Percentiles rank a stretch among this genome's conserved stretches.
These are phyloP conservation scores for Cantharellus anzutake DNA, from an alignment of 768 basidiomycete genomes.

Conservation along the genomic window DNA sequence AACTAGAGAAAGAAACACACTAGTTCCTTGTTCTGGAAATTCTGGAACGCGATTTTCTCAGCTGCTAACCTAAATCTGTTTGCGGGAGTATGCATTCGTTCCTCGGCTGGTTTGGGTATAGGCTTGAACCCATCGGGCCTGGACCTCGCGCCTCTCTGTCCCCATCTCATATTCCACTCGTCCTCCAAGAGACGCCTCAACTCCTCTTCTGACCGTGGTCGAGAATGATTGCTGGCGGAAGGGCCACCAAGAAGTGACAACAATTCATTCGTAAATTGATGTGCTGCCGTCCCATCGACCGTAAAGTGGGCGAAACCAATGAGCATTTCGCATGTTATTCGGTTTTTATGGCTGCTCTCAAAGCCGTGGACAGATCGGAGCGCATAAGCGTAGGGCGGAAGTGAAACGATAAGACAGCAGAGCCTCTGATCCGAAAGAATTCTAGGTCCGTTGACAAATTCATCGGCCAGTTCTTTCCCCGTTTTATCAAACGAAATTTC, in stretches of 20 bases:
- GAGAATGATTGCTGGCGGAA: no score
- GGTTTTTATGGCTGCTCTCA: no score
- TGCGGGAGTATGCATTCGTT: slow-evolving; percentile 22
- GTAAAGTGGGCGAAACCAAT: slow-evolving; percentile 66
- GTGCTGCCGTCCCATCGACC: slow-evolving; percentile 77
- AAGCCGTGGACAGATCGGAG: no score
- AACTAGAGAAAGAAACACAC: slow-evolving; percentile 18
- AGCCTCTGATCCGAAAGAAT: slow-evolving; percentile 47
- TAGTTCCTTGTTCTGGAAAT: slow-evolving; percentile 35
- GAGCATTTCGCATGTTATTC: no score
- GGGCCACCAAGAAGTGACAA: slow-evolving; percentile 39
- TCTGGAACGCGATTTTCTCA: slow-evolving; percentile 35
- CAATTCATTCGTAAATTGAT: slow-evolving; percentile 66
- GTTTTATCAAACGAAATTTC: slow-evolving; percentile 22
- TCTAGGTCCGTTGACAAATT: slow-evolving; percentile 60
- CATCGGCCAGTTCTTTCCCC: slow-evolving; percentile 29
- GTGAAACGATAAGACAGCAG: slow-evolving; percentile 35
- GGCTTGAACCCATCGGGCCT: no score
- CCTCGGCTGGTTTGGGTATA: slow-evolving; percentile 33
- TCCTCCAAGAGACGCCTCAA: slow-evolving; percentile 8
- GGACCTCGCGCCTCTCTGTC: no score
- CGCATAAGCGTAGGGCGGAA: slow-evolving; percentile 6
- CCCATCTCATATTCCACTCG: slow-evolving; percentile 10
- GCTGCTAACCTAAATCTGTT: slow-evolving; percentile 27
- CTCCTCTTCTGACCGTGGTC: slow-evolving; percentile 9